These are phyloP conservation scores for Podospora comata DNA, from an alignment of 495 filamentous ascomycete species.

Conservation along the genomic window DNA sequence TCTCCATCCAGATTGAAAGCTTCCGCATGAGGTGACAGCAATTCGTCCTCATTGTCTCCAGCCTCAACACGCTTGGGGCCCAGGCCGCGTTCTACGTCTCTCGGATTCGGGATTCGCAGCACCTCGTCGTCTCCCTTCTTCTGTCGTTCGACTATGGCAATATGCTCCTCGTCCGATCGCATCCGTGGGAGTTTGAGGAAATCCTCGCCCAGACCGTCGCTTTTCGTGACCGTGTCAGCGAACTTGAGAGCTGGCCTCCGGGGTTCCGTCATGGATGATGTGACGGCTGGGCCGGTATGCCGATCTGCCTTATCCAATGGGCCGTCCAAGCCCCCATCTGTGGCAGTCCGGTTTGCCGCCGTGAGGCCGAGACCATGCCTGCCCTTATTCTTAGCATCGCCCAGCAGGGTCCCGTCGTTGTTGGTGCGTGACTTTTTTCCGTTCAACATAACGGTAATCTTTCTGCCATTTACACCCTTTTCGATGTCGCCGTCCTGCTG, in stretches of 20 bases:
- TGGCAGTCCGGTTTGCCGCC: slow-evolving; percentile 1
- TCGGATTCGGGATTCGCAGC: slow-evolving; percentile 79
- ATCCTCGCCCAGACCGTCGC: slow-evolving; percentile 41
- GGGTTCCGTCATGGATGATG: slow-evolving; percentile 32
- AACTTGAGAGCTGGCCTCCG: slow-evolving; percentile 55
- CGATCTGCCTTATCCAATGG: not conserved
- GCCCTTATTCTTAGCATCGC: slow-evolving; percentile 14
- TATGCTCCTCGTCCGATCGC: slow-evolving; percentile 69
- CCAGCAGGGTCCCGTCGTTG: slow-evolving; percentile 46
- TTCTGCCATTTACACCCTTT: slow-evolving; percentile 64
- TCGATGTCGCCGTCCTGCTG: slow-evolving; percentile 52
- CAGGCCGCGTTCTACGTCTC: slow-evolving; percentile 78
- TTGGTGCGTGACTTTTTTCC: slow-evolving; percentile 42
- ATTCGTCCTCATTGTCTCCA: slow-evolving; percentile 35
- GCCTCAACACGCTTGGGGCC: slow-evolving; percentile 61
- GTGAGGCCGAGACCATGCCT: slow-evolving; percentile 9
- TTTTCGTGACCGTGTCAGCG: slow-evolving; percentile 55
- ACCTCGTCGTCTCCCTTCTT: slow-evolving; percentile 68
- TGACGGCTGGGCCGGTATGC: not conserved
- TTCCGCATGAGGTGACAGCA: slow-evolving; percentile 15
- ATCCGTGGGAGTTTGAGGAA: slow-evolving; percentile 47
- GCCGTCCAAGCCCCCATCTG: not conserved
- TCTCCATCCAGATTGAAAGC: slow-evolving; percentile 17
- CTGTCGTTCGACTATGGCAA: slow-evolving; percentile 82
- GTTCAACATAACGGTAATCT: slow-evolving; percentile 70